Conservation (phyloP, 805 yeast genomes). For the Zygoascus ofunaensis region DNA sequence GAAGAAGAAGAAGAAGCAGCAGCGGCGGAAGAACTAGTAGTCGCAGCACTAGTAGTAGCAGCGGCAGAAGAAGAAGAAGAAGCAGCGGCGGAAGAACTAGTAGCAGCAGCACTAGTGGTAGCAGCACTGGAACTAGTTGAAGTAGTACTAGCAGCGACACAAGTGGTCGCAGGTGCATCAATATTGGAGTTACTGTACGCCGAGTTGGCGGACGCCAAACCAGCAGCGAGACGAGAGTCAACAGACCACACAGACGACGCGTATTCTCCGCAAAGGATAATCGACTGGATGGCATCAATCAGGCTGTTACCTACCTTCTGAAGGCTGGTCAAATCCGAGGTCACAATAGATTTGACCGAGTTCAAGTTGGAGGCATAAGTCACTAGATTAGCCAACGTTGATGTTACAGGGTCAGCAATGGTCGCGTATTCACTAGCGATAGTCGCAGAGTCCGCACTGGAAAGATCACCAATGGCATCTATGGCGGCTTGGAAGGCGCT, state of each 20-base stretch:
- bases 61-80: background rate
- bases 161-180: background rate
- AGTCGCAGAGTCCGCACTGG: background rate
- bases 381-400: background rate
- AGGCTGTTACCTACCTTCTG: background rate
- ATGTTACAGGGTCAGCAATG: background rate
- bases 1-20: conserved; percentile 8
- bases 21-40: conserved; percentile 6
- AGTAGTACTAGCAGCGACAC: background rate
- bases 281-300: background rate
- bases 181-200: background rate
- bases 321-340: background rate
- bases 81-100: conserved; percentile 2
- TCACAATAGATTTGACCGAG: background rate
- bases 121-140: conserved; percentile 4
- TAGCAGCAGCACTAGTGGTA: conserved; percentile 3
- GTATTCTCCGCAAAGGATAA: background rate
- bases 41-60: conserved; percentile 7
- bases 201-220: background rate
- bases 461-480: background rate
- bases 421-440: background rate
- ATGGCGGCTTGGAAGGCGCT: background rate
- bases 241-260: background rate
- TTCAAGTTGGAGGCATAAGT: background rate
- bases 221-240: background rate